These are phyloP conservation scores for Mycena haematopus DNA, from an alignment of 768 basidiomycete species.

Conservation along the genomic window DNA sequence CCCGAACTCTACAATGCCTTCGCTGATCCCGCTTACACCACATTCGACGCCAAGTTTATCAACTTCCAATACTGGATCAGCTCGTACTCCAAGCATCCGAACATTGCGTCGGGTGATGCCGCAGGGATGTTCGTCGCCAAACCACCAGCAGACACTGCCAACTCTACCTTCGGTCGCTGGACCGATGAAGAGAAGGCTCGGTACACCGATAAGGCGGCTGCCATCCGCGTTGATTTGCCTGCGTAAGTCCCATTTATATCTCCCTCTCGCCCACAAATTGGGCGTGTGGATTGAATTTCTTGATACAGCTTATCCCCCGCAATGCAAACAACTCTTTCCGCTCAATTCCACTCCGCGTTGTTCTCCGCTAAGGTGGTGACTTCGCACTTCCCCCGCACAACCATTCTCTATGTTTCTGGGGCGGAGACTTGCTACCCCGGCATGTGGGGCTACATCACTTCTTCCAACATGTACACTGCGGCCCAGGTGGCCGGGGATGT, in stretches of 20 bases:
- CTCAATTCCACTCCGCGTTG: neutral
- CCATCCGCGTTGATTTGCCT: neutral
- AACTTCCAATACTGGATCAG: conserved; percentile 38
- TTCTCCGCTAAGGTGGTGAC: neutral
- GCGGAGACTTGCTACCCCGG: neutral
- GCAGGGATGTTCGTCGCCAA: conserved; percentile 11
- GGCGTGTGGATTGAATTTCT: neutral
- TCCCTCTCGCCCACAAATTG: neutral
- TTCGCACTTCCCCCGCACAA: neutral
- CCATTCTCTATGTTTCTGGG: neutral
- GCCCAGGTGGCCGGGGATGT: neutral
- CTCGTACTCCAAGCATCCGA: conserved; percentile 37
- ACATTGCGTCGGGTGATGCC: conserved; percentile 9
- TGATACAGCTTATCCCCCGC: neutral
- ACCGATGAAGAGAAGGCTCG: neutral
- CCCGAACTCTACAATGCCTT: conserved; percentile 32
- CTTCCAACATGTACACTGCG: neutral
- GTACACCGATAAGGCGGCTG: neutral
- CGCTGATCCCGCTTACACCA: conserved; percentile 31
- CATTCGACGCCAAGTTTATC: conserved; percentile 32
- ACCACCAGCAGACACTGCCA: neutral
- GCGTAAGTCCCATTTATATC: neutral
- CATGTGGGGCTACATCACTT: conserved; percentile 14
- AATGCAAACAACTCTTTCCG: neutral
- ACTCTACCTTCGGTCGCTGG: neutral